Conservation (phyloP, 768 basidiomycete species). For the Tylopilus sp. region DNA sequence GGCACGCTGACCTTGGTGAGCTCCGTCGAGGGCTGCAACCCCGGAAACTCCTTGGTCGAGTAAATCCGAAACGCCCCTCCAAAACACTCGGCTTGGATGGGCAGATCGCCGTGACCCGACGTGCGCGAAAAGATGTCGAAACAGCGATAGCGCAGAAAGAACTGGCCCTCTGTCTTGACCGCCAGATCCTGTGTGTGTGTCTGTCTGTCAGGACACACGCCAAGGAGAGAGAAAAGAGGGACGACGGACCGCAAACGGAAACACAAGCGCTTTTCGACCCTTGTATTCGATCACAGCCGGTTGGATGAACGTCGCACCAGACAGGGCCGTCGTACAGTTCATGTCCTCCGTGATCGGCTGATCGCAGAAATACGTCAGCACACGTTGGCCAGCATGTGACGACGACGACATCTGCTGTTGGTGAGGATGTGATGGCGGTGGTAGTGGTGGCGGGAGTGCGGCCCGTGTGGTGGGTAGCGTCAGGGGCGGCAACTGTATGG, state of each 20-base stretch:
- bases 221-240: not conserved
- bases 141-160: conserved; percentile 66
- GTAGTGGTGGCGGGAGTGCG: conserved; percentile 4
- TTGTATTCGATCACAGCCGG: conserved; percentile 51
- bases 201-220: not conserved
- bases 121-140: conserved; percentile 54
- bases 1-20: conserved; percentile 45
- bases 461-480: conserved; percentile 11
- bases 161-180: conserved; percentile 62
- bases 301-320: conserved; percentile 62
- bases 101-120: conserved; percentile 29
- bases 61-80: conserved; percentile 68
- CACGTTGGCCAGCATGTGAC: conserved; percentile 32
- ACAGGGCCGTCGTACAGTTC: conserved; percentile 47
- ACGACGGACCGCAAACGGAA: conserved; percentile 55
- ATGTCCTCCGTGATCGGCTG: conserved; percentile 43
- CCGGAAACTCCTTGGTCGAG: conserved; percentile 74
- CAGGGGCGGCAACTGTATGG: conserved; percentile 23
- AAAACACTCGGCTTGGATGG: conserved; percentile 60
- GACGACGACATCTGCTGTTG: too few relatives aligned
- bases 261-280: conserved; percentile 52
- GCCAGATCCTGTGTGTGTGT: conserved; percentile 52
- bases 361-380: conserved; percentile 41
- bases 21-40: conserved; percentile 63
- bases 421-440: conserved; percentile 10